Percentiles rank a stretch among this genome's conserved stretches.
phyloP scores from a whole-genome alignment of 2,329 filamentous ascomycete species.

The Sclerotinia minor region DNA sequence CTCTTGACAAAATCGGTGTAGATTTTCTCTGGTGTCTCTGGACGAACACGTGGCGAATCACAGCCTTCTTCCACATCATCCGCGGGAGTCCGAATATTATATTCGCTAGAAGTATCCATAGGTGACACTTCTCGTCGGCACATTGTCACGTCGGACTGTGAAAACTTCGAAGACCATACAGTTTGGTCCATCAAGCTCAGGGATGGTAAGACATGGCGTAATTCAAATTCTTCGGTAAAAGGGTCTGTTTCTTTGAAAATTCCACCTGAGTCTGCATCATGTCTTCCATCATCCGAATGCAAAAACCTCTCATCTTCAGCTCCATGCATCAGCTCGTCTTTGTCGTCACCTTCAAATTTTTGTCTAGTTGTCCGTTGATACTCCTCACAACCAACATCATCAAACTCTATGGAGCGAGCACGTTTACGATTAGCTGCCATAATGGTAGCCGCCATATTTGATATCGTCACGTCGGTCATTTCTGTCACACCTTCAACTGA shows the following conservation, averaged over 20 bases:
- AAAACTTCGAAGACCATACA: too few relatives aligned
- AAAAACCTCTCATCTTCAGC: constrained; percentile 1
- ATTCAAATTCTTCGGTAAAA: constrained; percentile 13
- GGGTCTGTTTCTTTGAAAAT: constrained; percentile 18
- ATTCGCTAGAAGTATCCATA: constrained; percentile 15
- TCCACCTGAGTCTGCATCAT: neutral
- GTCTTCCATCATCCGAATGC: constrained; percentile 8
- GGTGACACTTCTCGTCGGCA: neutral
- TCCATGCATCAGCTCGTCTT: neutral
- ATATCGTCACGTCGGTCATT: constrained; percentile 11
- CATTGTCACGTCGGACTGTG: neutral
- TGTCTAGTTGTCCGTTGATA: neutral
- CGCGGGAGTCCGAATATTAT: constrained; percentile 19
- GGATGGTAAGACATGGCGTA: neutral
- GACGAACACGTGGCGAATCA: constrained; percentile 7
- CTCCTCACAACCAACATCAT: neutral
- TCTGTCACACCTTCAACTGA: constrained; percentile 1
- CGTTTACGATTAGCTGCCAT: constrained; percentile 18
- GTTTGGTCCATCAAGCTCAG: neutral
- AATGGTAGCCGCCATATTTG: constrained; percentile 8
- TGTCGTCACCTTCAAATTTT: constrained; percentile 5
- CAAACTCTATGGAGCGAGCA: constrained; percentile 8
- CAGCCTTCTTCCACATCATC: constrained; percentile 12
- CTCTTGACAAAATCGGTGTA: constrained; percentile 31
- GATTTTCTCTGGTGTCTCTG: constrained; percentile 24